Percentiles rank a stretch among this genome's conserved stretches.
Evolutionary conservation across 129 eudicot genomes (phyloP).

Genomic region (Artemisia argyi): DNA sequence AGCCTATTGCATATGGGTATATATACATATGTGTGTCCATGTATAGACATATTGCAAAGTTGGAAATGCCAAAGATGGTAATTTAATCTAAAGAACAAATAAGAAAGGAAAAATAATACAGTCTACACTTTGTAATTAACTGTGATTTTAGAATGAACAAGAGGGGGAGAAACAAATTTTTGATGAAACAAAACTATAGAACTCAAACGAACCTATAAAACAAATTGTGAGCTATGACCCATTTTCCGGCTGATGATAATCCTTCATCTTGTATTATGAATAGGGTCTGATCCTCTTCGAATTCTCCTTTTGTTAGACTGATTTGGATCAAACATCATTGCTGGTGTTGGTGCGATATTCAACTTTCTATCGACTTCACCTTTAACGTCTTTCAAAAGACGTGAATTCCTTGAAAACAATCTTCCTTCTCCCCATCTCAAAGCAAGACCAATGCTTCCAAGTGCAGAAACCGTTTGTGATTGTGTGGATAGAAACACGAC

Average conservation of each 20-base stretch:
- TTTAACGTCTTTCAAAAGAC: constrained; percentile 33
- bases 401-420: constrained; percentile 40
- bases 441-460: constrained; percentile 60
- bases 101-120: constrained; percentile 9
- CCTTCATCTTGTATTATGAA: constrained; percentile 71
- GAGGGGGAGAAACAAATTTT: constrained; percentile 14
- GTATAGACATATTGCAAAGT: too few species aligned
- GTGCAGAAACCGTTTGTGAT: constrained; percentile 49
- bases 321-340: constrained; percentile 61
- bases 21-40: too few species aligned
- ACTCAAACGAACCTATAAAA: constrained; percentile 40
- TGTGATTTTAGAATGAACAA: constrained; percentile 38
- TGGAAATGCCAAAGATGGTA: too few species aligned
- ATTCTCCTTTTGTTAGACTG: constrained; percentile 72
- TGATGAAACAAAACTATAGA: constrained; percentile 20
- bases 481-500: constrained; percentile 49
- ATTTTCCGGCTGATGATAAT: background rate
- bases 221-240: constrained; percentile 20
- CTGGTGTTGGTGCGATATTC: constrained; percentile 64
- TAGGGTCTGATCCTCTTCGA: constrained; percentile 82
- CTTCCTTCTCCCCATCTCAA: constrained; percentile 42
- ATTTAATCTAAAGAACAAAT: background rate
- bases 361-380: constrained; percentile 34
- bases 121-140: constrained; percentile 27
- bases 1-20: too few species aligned